Conservation (phyloP, 768 basidiomycete genomes). For the Lactarius hatsudake region DNA sequence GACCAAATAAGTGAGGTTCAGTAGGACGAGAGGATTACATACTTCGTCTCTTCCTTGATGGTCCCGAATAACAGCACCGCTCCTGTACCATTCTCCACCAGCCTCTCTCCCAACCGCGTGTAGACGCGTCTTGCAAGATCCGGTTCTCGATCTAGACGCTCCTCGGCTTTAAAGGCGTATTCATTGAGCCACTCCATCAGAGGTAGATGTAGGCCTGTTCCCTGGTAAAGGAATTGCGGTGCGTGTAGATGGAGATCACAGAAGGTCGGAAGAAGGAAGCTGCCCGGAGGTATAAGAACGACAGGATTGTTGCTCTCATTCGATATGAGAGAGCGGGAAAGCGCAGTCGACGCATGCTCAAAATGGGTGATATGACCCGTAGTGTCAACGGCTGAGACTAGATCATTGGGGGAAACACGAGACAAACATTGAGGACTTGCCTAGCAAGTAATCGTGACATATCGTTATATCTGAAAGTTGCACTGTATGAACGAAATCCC, state of each 20-base stretch:
- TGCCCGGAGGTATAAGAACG: conserved; percentile 45
- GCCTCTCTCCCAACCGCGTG: conserved; percentile 56
- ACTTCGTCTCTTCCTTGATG: conserved; percentile 82
- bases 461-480: conserved; percentile 52
- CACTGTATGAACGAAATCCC: conserved; percentile 59
- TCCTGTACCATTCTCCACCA: conserved; percentile 74
- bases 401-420: not conserved
- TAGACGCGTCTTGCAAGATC: conserved; percentile 67
- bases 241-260: conserved; percentile 85
- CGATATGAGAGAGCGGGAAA: conserved; percentile 38
- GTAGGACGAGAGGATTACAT: conserved; percentile 28
- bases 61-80: conserved; percentile 81
- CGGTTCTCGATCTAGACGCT: conserved; percentile 61
- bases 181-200: conserved; percentile 81
- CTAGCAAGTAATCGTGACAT: conserved; percentile 53
- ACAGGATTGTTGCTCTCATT: conserved; percentile 26
- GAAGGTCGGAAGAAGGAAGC: conserved; percentile 75
- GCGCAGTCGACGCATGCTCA: conserved; percentile 37
- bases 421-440: conserved; percentile 33
- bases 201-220: conserved; percentile 80
- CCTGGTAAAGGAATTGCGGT: conserved; percentile 86
- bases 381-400: conserved; percentile 11
- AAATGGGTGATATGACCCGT: conserved; percentile 53
- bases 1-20: not conserved
- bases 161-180: conserved; percentile 83